Conservation (phyloP, 2,329 filamentous ascomycete genomes). For the Neospermospora avenae region DNA sequence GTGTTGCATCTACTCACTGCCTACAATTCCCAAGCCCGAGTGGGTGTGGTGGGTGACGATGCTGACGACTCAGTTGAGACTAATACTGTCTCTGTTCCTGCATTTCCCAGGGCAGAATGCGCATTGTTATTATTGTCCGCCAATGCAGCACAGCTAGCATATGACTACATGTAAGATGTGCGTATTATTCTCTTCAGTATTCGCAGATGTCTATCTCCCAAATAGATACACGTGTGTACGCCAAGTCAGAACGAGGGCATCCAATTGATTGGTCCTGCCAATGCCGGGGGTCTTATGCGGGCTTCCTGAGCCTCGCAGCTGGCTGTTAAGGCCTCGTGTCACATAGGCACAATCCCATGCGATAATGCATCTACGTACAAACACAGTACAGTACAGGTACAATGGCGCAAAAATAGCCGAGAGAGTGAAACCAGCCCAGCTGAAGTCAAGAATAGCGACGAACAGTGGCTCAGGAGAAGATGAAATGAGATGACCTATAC, state of each 20-base stretch:
- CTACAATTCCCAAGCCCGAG: too few relatives aligned
- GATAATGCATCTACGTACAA: slow-evolving; percentile 1
- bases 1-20: too few relatives aligned
- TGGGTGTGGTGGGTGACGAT: neutral
- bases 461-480: neutral
- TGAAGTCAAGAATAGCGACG: neutral
- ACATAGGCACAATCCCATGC: slow-evolving; percentile 4
- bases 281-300: neutral
- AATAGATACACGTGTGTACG: slow-evolving; percentile 4
- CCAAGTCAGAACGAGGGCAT: slow-evolving; percentile 8
- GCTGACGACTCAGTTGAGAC: neutral
- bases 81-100: neutral
- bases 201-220: neutral
- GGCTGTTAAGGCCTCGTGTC: slow-evolving; percentile 1
- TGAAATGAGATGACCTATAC: neutral
- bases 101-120: neutral
- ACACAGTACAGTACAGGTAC: slow-evolving; percentile 1
- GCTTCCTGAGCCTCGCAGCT: slow-evolving; percentile 13
- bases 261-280: slow-evolving; percentile 11
- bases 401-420: neutral
- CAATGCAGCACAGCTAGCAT: neutral
- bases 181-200: neutral
- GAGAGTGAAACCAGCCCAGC: neutral
- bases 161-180: neutral
- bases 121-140: neutral